Base-by-base conservation (phyloP, 2,329 filamentous ascomycete genomes). In the Trichoderma guizhouense region DNA sequence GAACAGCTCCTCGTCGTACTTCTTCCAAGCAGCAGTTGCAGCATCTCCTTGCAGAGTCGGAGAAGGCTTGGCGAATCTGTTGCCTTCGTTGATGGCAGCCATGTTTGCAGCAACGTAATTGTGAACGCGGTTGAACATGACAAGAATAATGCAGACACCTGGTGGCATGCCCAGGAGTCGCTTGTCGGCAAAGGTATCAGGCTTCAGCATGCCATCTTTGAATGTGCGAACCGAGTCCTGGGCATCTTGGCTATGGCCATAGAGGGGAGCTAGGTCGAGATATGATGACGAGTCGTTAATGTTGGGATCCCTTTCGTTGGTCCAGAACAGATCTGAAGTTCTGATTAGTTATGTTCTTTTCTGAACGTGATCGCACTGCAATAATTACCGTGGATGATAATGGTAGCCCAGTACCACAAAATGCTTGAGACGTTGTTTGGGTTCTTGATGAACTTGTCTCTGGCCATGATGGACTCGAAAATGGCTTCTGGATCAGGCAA, bases 41-140 rank as follows among this genome's bases (percentile, higher is more conserved):
- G 85, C 83, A 55, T 91, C 88, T 2, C 84, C 84, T 0, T 83
- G 76, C 0, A 89, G 82, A 0, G 82, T 74, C 6, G 84, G 80
- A 0, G 83, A 77, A 0, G 93, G 93, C 72, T 89, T 90, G 0
- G 86, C 88, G 81, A 97, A 98, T 26, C 93, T 88, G 18, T 90
- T 90, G 58, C 89, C 89, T 76, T 98, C 95, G 77, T 98, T 97
- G 81, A 98, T 95, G n/a, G 87, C 83, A 0, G 92, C 92, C 21
- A 98, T 84, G 73, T 95, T 92, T 69, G 90, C 88, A 1, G 93
- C 94, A 0, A 94, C 89, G 74, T 96, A 87, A 81, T 98, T 98
- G 82, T 98, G 95, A 82, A 97, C 97, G 28, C 90, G 88, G 76
- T 91, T 92, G 82, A 94, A 91, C 92, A 94, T 93, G 80, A 95